phyloP scores from a whole-genome alignment of 768 basidiomycete species.

The Brasilioporus rufonigricans region DNA sequence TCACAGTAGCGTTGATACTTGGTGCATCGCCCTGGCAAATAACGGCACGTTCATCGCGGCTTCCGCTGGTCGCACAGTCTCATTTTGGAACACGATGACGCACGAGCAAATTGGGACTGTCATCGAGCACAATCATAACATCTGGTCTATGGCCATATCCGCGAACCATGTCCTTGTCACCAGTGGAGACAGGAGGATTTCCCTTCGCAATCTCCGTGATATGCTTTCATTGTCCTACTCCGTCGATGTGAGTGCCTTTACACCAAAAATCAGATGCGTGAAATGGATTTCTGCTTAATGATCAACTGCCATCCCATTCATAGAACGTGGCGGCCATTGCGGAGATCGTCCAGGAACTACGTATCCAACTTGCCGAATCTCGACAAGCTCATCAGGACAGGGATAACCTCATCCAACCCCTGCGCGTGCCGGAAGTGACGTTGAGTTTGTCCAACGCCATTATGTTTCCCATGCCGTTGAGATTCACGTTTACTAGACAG shows the following conservation, averaged over 20 bases:
- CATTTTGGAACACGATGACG: neutral
- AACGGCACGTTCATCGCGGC: neutral
- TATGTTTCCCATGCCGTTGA: neutral
- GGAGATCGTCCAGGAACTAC: too few species aligned
- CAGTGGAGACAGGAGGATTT: neutral
- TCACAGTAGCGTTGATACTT: neutral
- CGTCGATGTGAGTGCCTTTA: neutral
- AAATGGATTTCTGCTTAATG: neutral
- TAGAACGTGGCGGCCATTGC: too few species aligned
- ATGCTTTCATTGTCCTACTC: neutral
- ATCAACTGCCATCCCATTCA: neutral
- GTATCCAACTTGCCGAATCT: too few species aligned
- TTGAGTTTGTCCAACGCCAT: too few species aligned
- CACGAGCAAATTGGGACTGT: neutral
- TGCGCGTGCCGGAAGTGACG: too few species aligned
- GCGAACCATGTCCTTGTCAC: neutral
- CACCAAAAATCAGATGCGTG: too few species aligned
- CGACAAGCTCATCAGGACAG: too few species aligned
- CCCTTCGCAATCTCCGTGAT: neutral
- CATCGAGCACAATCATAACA: neutral
- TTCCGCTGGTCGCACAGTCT: neutral
- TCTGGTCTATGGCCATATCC: neutral
- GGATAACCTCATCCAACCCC: too few species aligned
- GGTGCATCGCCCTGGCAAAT: neutral
- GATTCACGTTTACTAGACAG: neutral